A percentile compares a stretch with the other conserved stretches of the same genome.
These are phyloP conservation scores for Alternaria gansuensis DNA, from an alignment of 2,329 filamentous ascomycete genomes.

Conservation along the genomic window DNA sequence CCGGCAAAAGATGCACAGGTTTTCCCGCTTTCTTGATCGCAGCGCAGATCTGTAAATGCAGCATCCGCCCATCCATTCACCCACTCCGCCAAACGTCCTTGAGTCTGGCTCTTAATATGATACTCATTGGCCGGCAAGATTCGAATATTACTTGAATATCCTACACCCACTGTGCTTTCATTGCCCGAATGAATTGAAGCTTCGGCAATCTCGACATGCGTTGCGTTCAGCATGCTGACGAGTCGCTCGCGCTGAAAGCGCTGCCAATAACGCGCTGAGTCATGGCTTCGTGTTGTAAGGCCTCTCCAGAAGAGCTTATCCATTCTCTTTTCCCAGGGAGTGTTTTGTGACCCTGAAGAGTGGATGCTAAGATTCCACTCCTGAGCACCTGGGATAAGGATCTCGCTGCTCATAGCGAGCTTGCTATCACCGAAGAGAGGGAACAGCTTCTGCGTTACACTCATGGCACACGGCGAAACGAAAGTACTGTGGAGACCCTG, in stretches of 20 bases:
- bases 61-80: slow-evolving; percentile 51
- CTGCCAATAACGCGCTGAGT: slow-evolving; percentile 67
- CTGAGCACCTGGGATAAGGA: slow-evolving; percentile 58
- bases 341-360: too few relatives aligned
- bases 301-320: slow-evolving; percentile 54
- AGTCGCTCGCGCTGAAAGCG: slow-evolving; percentile 79
- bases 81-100: slow-evolving; percentile 48
- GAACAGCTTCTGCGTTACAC: slow-evolving; percentile 56
- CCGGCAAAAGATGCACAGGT: not conserved
- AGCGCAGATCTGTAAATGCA: slow-evolving; percentile 56
- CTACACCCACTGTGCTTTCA: slow-evolving; percentile 28
- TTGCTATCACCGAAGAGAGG: slow-evolving; percentile 62
- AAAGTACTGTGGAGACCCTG: slow-evolving; percentile 60
- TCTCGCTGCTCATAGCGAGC: slow-evolving; percentile 61
- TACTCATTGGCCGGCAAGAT: slow-evolving; percentile 47
- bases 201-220: slow-evolving; percentile 62
- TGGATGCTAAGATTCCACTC: slow-evolving; percentile 52
- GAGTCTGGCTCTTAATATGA: slow-evolving; percentile 20
- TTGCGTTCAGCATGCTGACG: slow-evolving; percentile 75
- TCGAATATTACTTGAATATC: slow-evolving; percentile 52
- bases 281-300: slow-evolving; percentile 57
- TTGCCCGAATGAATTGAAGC: slow-evolving; percentile 24
- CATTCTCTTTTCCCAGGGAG: too few relatives aligned
- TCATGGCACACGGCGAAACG: slow-evolving; percentile 57
- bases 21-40: slow-evolving; percentile 49